Evolutionary conservation across 129 eudicot species (phyloP), one percentile per base, ranked within the genome.

Genomic region (Gnaphalium uliginosum): DNA sequence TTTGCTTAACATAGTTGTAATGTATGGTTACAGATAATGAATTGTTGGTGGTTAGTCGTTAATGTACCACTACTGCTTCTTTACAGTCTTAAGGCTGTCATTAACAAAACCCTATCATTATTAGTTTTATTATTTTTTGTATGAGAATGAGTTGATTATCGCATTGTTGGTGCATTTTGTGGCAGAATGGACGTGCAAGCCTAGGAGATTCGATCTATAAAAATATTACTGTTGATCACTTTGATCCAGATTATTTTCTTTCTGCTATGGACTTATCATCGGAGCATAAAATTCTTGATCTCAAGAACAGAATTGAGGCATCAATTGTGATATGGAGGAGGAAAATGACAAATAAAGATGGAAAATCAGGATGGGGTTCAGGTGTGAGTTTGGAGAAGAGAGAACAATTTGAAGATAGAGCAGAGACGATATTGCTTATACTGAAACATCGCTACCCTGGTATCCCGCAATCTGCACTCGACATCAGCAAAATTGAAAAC

Each of bases 321-420:
- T 95, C 99, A 0, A 84, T 89, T 17, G 91, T 89, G 75, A 95
- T 95, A 33, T 95, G 99, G 99, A 91, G 85, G 83, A 76, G 95
- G 69, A 95, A 95, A 79, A 89, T 95, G 99, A 84, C 78, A 8
- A 87, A 88, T 66, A 95, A 95, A 80, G 96, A 95, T 63, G 87
- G 83, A 41, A 95, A 95, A 71, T 91, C 99, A 4, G 81, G 92
- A 7, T 91, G 99, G 99, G 83, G 97, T 81, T 95, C 99, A 19
- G 83, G 79, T 33, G 97, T 95, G 75, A 95, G 96, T 50, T 0
- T 81, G 37, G 99, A 89, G 81, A 91, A 91, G 76, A 84, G 99
- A 81, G 99, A 91, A 80, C 72, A 83, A 8, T 87, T 95, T 65
- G 99, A 95, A 88, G 99, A 95, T 66, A 87, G 99, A 83, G 97